Base-by-base conservation (phyloP, 169 alveolate genomes). In the Plasmodium blacklocki region DNA sequence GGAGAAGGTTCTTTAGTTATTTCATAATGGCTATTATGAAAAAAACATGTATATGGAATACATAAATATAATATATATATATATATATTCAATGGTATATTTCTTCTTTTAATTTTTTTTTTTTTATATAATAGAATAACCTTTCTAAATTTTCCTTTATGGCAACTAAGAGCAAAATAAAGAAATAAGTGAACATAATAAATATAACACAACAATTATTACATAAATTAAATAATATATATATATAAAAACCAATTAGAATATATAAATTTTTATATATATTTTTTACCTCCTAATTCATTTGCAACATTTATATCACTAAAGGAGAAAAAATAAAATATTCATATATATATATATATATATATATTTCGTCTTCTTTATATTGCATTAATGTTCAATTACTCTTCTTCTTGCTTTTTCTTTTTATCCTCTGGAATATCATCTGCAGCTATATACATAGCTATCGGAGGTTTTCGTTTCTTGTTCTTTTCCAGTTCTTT, bases 361-460 rank as follows among this genome's bases (percentile, higher is more conserved):
- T 32, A 32, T 32, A 26, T 26, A 26, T 26, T 2, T 32, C 1
- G 7, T 32, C 45, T 32, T 32, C 2, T 32, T 32, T 32, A 32
- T 32, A 32, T 32, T 32, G 9, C 1, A 32, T 32, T 5, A 32
- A 32, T 3, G 47, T 14, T 52, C 21, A 8, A 52, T 78, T 78
- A 78, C 89, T 73, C 72, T 45, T 64, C 78, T 45, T 78, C 89
- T 19, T 75, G 39, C 52, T 67, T 58, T 45, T 50, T 23, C 15
- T 78, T 21, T 59, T 64, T 39, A 9, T 15, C 9, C 2, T 15
- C 63, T 14, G 88, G 67, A 56, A 75, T 26, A 15, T 78, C 89
- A 32, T 78, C 89, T 14, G 89, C 89, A 11, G 63, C 67, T 64
- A 78, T 78, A 78, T 78, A 76, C 78, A 78, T 78, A 52, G 89